These are phyloP conservation scores for Triticum turgidum DNA, from an alignment of 176 grass and related monocot species.

Conservation along the genomic window DNA sequence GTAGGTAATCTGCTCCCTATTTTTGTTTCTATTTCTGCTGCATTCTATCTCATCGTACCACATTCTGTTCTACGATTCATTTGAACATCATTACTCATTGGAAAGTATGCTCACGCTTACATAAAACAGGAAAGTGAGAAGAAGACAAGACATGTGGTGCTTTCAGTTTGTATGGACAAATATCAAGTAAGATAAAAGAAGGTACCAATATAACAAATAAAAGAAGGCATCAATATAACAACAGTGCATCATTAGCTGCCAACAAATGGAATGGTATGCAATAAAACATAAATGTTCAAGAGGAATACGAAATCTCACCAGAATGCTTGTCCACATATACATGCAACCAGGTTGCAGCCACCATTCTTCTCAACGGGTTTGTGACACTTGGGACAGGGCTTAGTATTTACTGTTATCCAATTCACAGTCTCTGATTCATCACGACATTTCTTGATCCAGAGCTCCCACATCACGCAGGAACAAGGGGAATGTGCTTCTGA, in stretches of 20 bases:
- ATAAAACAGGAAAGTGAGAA: neutral
- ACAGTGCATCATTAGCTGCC: neutral
- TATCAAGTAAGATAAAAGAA: neutral
- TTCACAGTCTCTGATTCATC: constrained; percentile 78
- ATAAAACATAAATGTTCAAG: constrained; percentile 21
- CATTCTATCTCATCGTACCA: neutral
- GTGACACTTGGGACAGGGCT: constrained; percentile 83
- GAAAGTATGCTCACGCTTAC: neutral
- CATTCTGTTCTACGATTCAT: neutral
- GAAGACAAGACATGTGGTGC: neutral
- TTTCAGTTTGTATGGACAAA: neutral
- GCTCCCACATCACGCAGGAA: constrained; percentile 80
- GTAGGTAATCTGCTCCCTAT: neutral
- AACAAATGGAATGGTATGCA: neutral
- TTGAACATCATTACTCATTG: neutral
- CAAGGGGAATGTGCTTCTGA: constrained; percentile 82
- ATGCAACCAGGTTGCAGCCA: constrained; percentile 79
- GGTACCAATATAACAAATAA: constrained; percentile 1
- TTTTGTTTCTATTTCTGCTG: neutral
- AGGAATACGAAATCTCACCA: constrained; percentile 54
- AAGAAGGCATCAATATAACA: neutral
- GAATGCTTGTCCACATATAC: constrained; percentile 84
- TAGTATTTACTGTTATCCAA: constrained; percentile 92
- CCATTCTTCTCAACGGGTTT: constrained; percentile 89
- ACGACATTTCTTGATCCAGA: constrained; percentile 77